These are phyloP conservation scores for Scenedesmus sp. DNA, from an alignment of 163 green algal genomes.

Conservation along the genomic window DNA sequence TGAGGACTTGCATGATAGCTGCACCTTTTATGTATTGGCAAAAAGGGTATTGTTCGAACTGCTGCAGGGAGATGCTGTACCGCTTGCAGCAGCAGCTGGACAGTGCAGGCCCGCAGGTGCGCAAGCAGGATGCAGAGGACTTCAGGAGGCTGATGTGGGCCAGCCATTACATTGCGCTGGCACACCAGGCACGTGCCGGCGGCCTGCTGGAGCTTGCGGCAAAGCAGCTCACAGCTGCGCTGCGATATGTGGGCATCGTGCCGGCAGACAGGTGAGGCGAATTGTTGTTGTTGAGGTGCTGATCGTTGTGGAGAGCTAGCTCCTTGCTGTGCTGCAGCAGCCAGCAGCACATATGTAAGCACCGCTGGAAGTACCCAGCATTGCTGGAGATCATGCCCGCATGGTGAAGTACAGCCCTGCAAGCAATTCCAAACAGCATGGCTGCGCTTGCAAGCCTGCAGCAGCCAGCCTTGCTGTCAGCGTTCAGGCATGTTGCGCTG, in stretches of 20 bases:
- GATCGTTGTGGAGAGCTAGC: too few relatives aligned
- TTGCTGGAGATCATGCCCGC: too few relatives aligned
- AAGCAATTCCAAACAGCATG: too few relatives aligned
- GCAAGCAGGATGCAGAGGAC: constrained; percentile 60
- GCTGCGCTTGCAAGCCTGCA: too few relatives aligned
- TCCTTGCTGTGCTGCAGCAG: too few relatives aligned
- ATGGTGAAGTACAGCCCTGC: too few relatives aligned
- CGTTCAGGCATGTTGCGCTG: too few relatives aligned
- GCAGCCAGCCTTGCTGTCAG: too few relatives aligned
- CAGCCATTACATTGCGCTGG: constrained; percentile 66
- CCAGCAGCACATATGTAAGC: too few relatives aligned
- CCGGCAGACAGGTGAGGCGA: constrained; percentile 74
- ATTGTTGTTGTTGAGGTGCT: not conserved
- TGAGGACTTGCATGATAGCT: not conserved
- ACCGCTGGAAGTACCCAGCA: too few relatives aligned
- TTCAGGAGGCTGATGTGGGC: constrained; percentile 68
- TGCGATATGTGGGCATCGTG: constrained; percentile 78
- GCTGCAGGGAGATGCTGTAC: constrained; percentile 46
- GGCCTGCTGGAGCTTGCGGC: constrained; percentile 76
- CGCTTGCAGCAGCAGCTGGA: constrained; percentile 50
- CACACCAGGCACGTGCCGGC: constrained; percentile 47
- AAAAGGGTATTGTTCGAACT: not conserved
- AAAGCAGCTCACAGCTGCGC: constrained; percentile 73
- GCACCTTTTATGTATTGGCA: too few relatives aligned
- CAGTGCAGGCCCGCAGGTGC: constrained; percentile 15